These are phyloP conservation scores for Nidularia sp. DNA, from an alignment of 768 basidiomycete species.

Conservation along the genomic window DNA sequence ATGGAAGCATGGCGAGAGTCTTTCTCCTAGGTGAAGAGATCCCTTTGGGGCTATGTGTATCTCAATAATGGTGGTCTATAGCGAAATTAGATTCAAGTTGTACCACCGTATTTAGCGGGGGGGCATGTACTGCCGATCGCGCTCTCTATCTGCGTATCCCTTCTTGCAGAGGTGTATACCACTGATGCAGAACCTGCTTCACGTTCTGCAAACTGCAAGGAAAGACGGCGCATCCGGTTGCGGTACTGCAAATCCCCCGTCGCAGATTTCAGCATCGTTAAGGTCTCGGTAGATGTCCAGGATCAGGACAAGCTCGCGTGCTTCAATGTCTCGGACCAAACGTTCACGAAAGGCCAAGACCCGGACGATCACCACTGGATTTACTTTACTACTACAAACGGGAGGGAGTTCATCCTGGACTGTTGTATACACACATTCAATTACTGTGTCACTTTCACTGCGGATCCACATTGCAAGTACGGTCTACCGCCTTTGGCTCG, in stretches of 20 bases:
- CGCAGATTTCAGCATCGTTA: constrained; percentile 38
- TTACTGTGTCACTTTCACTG: constrained; percentile 13
- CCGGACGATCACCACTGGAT: constrained; percentile 46
- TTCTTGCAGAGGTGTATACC: constrained; percentile 36
- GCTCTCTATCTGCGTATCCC: constrained; percentile 23
- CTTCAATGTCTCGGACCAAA: constrained; percentile 15
- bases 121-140: constrained; percentile 27
- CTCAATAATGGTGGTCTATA: constrained; percentile 27
- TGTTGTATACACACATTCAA: constrained; percentile 39
- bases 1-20: constrained; percentile 17
- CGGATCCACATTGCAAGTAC: not conserved
- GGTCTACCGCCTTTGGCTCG: constrained; percentile 4
- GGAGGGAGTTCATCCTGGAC: constrained; percentile 36
- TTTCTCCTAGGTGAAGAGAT: constrained; percentile 22
- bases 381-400: constrained; percentile 39
- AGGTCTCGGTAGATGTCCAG: constrained; percentile 27
- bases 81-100: constrained; percentile 23
- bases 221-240: constrained; percentile 24
- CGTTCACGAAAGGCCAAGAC: constrained; percentile 29
- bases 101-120: constrained; percentile 21
- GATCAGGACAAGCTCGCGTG: constrained; percentile 31
- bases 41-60: not conserved
- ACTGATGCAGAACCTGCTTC: constrained; percentile 18
- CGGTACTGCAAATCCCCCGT: constrained; percentile 34
- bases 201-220: constrained; percentile 8